A percentile compares a stretch with the other conserved stretches of the same genome.
Conservation (phyloP, 2,329 filamentous ascomycete genomes). For the Metarhizium brunneum region DNA sequence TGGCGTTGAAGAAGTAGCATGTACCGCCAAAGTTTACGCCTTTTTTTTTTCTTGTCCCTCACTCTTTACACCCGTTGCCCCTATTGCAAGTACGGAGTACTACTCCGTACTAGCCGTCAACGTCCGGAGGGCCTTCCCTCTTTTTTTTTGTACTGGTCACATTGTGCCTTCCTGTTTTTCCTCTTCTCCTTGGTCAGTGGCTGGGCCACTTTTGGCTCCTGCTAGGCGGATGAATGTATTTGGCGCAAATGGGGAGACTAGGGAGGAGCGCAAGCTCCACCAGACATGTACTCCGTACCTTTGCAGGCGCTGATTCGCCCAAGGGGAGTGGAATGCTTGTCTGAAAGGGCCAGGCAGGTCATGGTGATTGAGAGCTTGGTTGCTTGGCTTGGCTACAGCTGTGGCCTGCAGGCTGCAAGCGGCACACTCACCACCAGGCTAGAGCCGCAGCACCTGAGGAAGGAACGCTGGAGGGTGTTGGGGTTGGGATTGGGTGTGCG, state of each 20-base stretch:
- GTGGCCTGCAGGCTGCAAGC: not conserved
- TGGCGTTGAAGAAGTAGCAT: not conserved
- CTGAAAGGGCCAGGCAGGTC: not conserved
- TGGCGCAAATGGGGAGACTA: slow-evolving; percentile 7
- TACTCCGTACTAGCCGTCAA: too few relatives aligned
- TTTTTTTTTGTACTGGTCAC: not conserved
- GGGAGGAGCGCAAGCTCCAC: slow-evolving; percentile 2
- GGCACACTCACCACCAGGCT: too few relatives aligned
- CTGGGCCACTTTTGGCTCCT: slow-evolving; percentile 1
- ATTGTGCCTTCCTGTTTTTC: slow-evolving; percentile 5
- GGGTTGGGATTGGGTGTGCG: too few relatives aligned
- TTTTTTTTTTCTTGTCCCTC: not conserved
- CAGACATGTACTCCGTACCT: not conserved
- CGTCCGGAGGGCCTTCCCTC: not conserved
- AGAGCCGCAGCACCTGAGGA: not conserved
- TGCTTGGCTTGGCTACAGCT: not conserved
- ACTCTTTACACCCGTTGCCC: too few relatives aligned
- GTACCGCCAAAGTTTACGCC: not conserved
- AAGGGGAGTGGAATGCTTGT: not conserved
- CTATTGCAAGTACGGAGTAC: too few relatives aligned
- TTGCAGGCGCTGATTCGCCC: slow-evolving; percentile 2
- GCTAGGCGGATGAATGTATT: not conserved
- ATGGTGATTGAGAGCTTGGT: not conserved
- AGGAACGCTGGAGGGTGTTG: not conserved
- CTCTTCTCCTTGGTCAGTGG: slow-evolving; percentile 11